A percentile compares a stretch with the other conserved stretches of the same genome.
phyloP scores from a whole-genome alignment of 768 basidiomycete genomes.

The Russula lepida region DNA sequence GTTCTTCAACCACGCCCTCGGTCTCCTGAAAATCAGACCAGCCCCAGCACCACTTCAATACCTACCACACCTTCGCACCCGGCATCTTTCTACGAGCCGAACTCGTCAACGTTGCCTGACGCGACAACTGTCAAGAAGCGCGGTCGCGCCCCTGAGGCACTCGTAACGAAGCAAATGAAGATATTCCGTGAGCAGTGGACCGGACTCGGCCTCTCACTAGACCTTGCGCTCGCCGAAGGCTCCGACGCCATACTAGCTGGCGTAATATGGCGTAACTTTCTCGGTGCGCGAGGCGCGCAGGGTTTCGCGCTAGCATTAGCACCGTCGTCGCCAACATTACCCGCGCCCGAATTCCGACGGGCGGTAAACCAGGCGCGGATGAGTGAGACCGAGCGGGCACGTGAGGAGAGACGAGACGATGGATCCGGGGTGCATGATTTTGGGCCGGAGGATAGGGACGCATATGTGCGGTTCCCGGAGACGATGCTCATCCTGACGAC shows the following conservation, averaged over 20 bases:
- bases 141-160: conserved; percentile 59
- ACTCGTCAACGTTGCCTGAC: not conserved
- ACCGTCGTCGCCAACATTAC: conserved; percentile 6
- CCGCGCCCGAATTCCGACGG: conserved; percentile 40
- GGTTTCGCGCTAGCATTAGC: conserved; percentile 41
- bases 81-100: not conserved
- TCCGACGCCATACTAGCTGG: conserved; percentile 74
- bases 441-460: conserved; percentile 45
- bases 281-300: conserved; percentile 74
- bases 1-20: conserved; percentile 36
- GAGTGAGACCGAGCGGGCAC: conserved; percentile 38
- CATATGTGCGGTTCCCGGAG: conserved; percentile 67
- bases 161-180: conserved; percentile 83
- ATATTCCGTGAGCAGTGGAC: conserved; percentile 89
- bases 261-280: conserved; percentile 86
- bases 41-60: conserved; percentile 24
- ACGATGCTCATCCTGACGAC: conserved; percentile 61
- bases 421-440: conserved; percentile 69
- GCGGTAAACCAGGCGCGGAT: conserved; percentile 59
- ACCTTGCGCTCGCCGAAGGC: conserved; percentile 63
- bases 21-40: conserved; percentile 18
- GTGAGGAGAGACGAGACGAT: conserved; percentile 56
- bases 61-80: conserved; percentile 22
- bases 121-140: conserved; percentile 13
- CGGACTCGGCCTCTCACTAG: conserved; percentile 71